Conservation (phyloP, 257 asterid genomes). For the Solanum lycopersicoides region DNA sequence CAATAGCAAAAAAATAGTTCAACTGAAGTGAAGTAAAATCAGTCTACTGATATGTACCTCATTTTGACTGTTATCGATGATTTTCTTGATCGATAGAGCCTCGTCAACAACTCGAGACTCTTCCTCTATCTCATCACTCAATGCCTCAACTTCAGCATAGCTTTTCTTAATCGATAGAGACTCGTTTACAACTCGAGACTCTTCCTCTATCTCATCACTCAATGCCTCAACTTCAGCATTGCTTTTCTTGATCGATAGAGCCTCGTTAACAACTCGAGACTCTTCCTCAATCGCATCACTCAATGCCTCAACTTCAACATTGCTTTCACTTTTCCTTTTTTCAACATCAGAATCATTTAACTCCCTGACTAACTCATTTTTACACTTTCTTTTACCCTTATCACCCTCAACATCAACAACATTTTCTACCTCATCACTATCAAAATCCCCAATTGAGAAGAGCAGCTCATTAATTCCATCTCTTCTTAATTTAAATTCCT, state of each 20-base stretch:
- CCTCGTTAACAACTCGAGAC: too few relatives aligned
- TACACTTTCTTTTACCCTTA: constrained; percentile 11
- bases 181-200: too few relatives aligned
- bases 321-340: constrained; percentile 36
- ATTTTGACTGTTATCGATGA: constrained; percentile 39
- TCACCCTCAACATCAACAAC: constrained; percentile 19
- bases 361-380: constrained; percentile 18
- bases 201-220: too few relatives aligned
- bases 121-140: constrained; percentile 64
- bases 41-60: constrained; percentile 32
- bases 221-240: too few relatives aligned
- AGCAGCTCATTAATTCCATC: constrained; percentile 35
- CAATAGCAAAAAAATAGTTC: not conserved
- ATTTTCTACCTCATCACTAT: constrained; percentile 49
- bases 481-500: constrained; percentile 30
- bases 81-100: constrained; percentile 59
- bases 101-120: constrained; percentile 28
- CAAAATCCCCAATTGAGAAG: constrained; percentile 39
- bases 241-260: constrained; percentile 16
- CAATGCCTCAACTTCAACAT: constrained; percentile 20
- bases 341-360: constrained; percentile 13
- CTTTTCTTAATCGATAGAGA: too few relatives aligned
- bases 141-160: constrained; percentile 16
- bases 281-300: constrained; percentile 32
- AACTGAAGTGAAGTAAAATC: too few relatives aligned